Evolutionary conservation across 2,329 filamentous ascomycete species (phyloP), one percentile per base, ranked within the genome.

Genomic region (Paramyrothecium sp.): DNA sequence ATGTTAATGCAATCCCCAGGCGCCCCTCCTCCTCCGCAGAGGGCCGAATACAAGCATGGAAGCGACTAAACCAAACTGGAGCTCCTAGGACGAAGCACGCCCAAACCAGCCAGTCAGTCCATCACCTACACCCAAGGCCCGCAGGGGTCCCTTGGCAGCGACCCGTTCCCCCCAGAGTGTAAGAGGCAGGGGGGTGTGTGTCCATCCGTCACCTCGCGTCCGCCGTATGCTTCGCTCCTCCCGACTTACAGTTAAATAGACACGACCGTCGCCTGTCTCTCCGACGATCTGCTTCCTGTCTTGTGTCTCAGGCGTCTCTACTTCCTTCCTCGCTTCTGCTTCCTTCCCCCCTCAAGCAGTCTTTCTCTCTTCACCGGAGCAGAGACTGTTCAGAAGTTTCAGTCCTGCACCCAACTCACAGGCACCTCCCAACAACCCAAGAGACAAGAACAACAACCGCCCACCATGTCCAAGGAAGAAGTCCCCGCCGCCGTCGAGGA

Each of bases 381-480:
- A 51, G 16, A 38, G 33, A 10, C 33, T 38, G 33, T 16, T 38
- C 33, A 38, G 33, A 38, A 38, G 33, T 38, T 16, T 38, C 33
- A 38, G 33, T 16, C 33, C 33, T 38, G 33, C 51, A 51, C 44
- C 54, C 21, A 41, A 41, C 19, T 16, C 44, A 47, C 33, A 16
- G 26, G 5, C 26, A 55, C 47, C 26, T n/a, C 21, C n/a, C 26
- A 47, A 48, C 49, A 26, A 55, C n/a, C n/a, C n/a, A n/a, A n/a
- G 23, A 47, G 12, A 54, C 49, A 52, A 47, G n/a, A 34, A 20
- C 17, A 58, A n/a, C n/a, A n/a, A n/a, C n/a, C 48, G 55, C 21
- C 41, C 55, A 56, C 48, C 62, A 71, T 71, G 69, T 61, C 64
- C 33, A 38, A 38, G 33, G 33, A 8, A 8, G 33, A 38, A 8